Percentiles rank a stretch among this genome's conserved stretches.
phyloP scores from a whole-genome alignment of 2,329 filamentous ascomycete species.

The Aspergillus eucalypticola region DNA sequence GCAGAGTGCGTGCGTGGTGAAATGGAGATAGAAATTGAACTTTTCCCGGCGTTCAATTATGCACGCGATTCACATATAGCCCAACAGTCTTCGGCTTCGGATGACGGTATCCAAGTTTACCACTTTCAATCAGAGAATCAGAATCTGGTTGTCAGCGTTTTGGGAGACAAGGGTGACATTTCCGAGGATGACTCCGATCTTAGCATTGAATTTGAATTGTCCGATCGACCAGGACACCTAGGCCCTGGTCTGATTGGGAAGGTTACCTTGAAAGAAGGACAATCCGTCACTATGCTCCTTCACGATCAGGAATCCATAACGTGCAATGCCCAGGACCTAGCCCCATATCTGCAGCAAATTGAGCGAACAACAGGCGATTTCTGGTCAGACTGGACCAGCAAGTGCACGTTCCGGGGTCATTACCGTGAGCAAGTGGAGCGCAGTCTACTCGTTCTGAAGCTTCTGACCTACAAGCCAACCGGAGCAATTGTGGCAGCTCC shows the following conservation, averaged over 20 bases:
- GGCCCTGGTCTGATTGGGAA: constrained; percentile 65
- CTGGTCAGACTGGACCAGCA: constrained; percentile 73
- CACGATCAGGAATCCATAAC: constrained; percentile 61
- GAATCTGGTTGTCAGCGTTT: background rate
- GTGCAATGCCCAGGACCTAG: constrained; percentile 43
- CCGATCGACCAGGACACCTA: constrained; percentile 53
- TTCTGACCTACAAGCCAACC: constrained; percentile 76
- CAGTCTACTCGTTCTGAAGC: constrained; percentile 72
- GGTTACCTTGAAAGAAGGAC: constrained; percentile 64
- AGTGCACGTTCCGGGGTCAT: constrained; percentile 69
- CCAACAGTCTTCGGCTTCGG: constrained; percentile 42
- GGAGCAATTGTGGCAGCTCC: constrained; percentile 75
- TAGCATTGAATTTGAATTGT: background rate
- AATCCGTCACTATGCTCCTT: constrained; percentile 68
- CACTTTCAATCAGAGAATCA: constrained; percentile 1
- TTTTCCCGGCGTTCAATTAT: constrained; percentile 74
- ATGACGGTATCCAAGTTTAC: background rate
- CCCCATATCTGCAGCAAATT: constrained; percentile 30
- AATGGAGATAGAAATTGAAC: constrained; percentile 66
- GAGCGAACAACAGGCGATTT: constrained; percentile 69
- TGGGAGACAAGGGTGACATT: background rate
- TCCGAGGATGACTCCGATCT: background rate
- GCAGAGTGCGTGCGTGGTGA: constrained; percentile 71
- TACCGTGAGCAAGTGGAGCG: constrained; percentile 72
- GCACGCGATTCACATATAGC: constrained; percentile 60